Evolutionary conservation across 2,329 filamentous ascomycete genomes (phyloP).

Genomic region (Monosporascus sp.): DNA sequence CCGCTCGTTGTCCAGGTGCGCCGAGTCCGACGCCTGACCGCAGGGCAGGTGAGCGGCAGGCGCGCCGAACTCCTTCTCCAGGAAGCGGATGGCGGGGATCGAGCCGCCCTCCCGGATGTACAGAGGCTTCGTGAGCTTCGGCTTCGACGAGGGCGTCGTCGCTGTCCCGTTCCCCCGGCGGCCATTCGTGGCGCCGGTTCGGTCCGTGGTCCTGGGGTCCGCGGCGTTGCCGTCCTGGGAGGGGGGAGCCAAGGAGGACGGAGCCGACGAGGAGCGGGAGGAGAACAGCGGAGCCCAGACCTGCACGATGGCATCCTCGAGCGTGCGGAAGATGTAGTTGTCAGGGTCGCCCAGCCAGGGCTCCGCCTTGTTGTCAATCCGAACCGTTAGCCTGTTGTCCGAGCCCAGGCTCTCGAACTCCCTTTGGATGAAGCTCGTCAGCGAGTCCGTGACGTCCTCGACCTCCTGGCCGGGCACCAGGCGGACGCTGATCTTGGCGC

Average conservation of each 20-base stretch:
- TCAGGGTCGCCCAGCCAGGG: constrained; percentile 92
- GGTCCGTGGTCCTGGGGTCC: neutral
- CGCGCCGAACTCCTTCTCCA: constrained; percentile 90
- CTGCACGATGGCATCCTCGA: constrained; percentile 78
- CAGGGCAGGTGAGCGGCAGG: constrained; percentile 91
- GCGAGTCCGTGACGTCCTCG: constrained; percentile 62
- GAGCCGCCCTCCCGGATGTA: constrained; percentile 95
- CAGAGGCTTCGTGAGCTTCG: constrained; percentile 58
- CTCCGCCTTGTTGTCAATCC: constrained; percentile 89
- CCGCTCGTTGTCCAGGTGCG: constrained; percentile 94
- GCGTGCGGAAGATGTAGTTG: constrained; percentile 84
- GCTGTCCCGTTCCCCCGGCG: constrained; percentile 10
- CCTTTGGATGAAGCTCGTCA: constrained; percentile 62
- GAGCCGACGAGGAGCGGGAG: constrained; percentile 12
- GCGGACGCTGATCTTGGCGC: constrained; percentile 81
- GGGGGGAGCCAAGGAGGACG: neutral
- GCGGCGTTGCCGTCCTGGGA: neutral
- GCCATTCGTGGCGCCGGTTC: constrained; percentile 6
- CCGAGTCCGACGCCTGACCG: constrained; percentile 88
- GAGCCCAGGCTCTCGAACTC: constrained; percentile 73
- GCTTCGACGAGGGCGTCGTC: constrained; percentile 20
- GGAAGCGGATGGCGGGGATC: constrained; percentile 87
- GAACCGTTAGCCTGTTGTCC: constrained; percentile 73
- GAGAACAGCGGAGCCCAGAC: constrained; percentile 65
- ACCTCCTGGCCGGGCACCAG: constrained; percentile 92